phyloP scores from a whole-genome alignment of 352 stramenopile species.

The Pythium vanterpoolii region DNA sequence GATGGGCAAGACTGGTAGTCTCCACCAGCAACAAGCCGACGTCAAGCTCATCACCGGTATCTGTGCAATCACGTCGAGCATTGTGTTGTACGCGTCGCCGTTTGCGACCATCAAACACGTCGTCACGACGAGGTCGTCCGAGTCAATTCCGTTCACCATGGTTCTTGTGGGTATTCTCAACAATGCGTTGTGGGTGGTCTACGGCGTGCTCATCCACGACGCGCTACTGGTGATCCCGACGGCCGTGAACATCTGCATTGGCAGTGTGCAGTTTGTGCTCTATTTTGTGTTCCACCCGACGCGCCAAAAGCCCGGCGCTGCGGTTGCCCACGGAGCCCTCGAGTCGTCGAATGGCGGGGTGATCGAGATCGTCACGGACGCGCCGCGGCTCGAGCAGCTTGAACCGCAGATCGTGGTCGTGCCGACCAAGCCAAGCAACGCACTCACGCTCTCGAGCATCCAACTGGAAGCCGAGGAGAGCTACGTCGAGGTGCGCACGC shows the following conservation, averaged over 20 bases:
- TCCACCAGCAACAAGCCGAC: constrained; percentile 28
- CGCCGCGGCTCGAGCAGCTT: constrained; percentile 10
- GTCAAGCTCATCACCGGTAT: constrained; percentile 36
- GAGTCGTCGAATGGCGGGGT: background rate
- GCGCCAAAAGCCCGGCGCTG: constrained; percentile 11
- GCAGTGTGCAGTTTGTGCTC: constrained; percentile 49
- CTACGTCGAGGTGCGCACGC: constrained; percentile 15
- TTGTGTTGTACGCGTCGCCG: constrained; percentile 64
- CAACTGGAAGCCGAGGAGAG: constrained; percentile 10
- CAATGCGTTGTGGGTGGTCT: constrained; percentile 75
- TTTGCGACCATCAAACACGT: constrained; percentile 56
- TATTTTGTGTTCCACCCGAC: constrained; percentile 53
- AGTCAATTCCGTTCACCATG: constrained; percentile 62
- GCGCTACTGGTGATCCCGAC: constrained; percentile 56
- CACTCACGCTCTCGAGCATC: constrained; percentile 11
- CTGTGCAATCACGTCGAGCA: constrained; percentile 47
- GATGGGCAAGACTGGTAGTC: constrained; percentile 28
- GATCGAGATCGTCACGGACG: constrained; percentile 30
- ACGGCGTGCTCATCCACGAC: constrained; percentile 49
- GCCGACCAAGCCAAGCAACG: background rate
- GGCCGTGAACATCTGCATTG: constrained; percentile 43
- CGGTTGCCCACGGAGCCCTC: constrained; percentile 11
- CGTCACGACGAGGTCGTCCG: constrained; percentile 45
- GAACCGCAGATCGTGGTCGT: background rate
- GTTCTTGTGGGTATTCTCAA: constrained; percentile 57